phyloP scores from a whole-genome alignment of 257 asterid genomes.

The Nicotiana noctiflora region DNA sequence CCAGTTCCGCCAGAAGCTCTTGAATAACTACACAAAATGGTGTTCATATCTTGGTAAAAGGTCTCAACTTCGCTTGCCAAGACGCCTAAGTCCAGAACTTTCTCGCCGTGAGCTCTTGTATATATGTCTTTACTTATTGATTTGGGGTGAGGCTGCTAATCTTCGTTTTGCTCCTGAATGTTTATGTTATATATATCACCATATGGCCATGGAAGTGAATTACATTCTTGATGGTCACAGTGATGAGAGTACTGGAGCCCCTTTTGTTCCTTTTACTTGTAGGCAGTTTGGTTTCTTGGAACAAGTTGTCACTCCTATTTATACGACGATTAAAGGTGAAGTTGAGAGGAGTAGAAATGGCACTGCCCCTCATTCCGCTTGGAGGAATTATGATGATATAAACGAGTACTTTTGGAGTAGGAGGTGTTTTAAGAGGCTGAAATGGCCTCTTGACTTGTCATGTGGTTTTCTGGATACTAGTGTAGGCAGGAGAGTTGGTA shows the following conservation, averaged over 20 bases:
- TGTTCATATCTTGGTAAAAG: conserved; percentile 67
- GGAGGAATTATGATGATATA: conserved; percentile 96
- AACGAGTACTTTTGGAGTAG: conserved; percentile 95
- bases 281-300: conserved; percentile 56
- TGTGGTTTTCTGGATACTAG: conserved; percentile 41
- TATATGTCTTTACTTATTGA: conserved; percentile 55
- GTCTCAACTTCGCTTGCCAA: conserved; percentile 70
- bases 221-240: conserved; percentile 61
- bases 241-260: conserved; percentile 66
- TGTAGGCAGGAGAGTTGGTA: conserved; percentile 64
- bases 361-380: conserved; percentile 94
- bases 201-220: conserved; percentile 84
- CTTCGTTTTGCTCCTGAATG: conserved; percentile 79
- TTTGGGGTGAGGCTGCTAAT: conserved; percentile 95
- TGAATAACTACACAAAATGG: conserved; percentile 76
- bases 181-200: conserved; percentile 78
- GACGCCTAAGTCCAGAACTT: conserved; percentile 46
- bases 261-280: conserved; percentile 62
- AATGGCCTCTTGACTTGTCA: conserved; percentile 76
- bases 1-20: conserved; percentile 58
- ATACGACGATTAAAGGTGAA: conserved; percentile 54
- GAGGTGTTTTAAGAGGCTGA: conserved; percentile 64
- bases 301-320: conserved; percentile 60
- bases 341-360: conserved; percentile 85
- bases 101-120: conserved; percentile 80